Conservation (phyloP, 148 eudicot species). For the Cornus controversa region DNA sequence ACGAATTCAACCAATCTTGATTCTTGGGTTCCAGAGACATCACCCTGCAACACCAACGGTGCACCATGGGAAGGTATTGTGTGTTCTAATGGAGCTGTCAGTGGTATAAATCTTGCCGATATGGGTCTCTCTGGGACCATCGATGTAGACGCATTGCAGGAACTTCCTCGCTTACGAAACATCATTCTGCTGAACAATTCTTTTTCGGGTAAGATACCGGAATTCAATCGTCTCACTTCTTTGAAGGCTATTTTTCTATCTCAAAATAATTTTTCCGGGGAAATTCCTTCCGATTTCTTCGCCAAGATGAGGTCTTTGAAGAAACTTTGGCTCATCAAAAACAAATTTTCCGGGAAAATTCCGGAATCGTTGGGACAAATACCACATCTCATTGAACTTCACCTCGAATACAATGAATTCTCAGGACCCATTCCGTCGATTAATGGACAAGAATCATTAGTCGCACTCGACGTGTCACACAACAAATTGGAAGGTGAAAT, state of each 20-base stretch:
- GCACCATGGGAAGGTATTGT: conserved; percentile 43
- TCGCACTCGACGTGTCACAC: conserved; percentile 30
- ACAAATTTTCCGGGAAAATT: conserved; percentile 50
- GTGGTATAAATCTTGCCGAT: conserved; percentile 31
- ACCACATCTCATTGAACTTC: conserved; percentile 24
- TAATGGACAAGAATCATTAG: conserved; percentile 23
- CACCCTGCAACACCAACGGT: conserved; percentile 37
- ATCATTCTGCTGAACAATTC: conserved; percentile 43
- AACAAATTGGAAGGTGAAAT: conserved; percentile 51
- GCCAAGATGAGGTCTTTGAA: conserved; percentile 23
- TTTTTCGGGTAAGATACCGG: conserved; percentile 47
- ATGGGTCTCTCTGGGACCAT: conserved; percentile 39
- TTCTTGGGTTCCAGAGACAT: conserved; percentile 35
- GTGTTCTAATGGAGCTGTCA: conserved; percentile 30
- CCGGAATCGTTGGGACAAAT: conserved; percentile 42
- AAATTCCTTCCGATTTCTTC: conserved; percentile 43
- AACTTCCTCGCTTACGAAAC: conserved; percentile 24
- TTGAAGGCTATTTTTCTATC: conserved; percentile 42
- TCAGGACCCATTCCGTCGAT: conserved; percentile 46
- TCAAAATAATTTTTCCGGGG: conserved; percentile 51
- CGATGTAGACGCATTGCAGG: conserved; percentile 26
- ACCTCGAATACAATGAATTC: conserved; percentile 45
- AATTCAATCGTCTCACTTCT: conserved; percentile 30
- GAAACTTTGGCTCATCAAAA: conserved; percentile 37
- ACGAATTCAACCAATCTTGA: conserved; percentile 20